Base-by-base conservation (phyloP, 129 eudicot genomes). In the Arctium minus region DNA sequence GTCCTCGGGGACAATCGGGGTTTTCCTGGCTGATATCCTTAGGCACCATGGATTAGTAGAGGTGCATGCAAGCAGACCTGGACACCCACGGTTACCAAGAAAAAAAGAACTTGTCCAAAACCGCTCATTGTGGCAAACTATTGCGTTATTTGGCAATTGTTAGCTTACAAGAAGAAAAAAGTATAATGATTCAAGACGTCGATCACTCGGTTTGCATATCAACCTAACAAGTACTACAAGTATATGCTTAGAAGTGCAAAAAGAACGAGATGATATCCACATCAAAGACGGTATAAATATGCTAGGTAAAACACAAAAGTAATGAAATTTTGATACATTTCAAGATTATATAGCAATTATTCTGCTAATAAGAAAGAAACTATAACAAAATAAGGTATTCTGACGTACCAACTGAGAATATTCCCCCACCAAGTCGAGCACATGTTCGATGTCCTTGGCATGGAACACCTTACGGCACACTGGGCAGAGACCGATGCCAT, bases 371-470 rank as follows among this genome's bases (percentile, higher is more conserved):
- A 1, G 9, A 71, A 79, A 38, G 10, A 74, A 53, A 74, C 4
- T 74, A 75, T 46, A 13, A 76, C 31, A 22, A 64, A 64, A 78
- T 7, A 68, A 32, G 30, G 33, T 30, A 73, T 30, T 3, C 12
- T 17, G 42, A 81, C 92, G 56, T 93, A 93, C 97, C 93, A 86
- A 73, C 64, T 74, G 79, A 85, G 87, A 77, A 82, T 56, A 79
- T 73, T 89, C 75, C 48, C 88, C 94, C 85, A 92, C 92, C 83
- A 90, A 87, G 83, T 89, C 85, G 44, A 94, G 92, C 81, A 94
- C 97, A 75, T 94, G 98, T 69, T 90, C 94, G 48, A 94, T 92
- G 77, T 94, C 98, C 91, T 88, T 92, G 60, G 94, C 84, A 80
- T 87, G 94, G 69, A 92, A 94, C 30, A 86, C 89, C 86, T 94